Evolutionary conservation across 805 yeast species (phyloP), one percentile per base, ranked within the genome.

Genomic region (Kluyveromyces nonfermentans): DNA sequence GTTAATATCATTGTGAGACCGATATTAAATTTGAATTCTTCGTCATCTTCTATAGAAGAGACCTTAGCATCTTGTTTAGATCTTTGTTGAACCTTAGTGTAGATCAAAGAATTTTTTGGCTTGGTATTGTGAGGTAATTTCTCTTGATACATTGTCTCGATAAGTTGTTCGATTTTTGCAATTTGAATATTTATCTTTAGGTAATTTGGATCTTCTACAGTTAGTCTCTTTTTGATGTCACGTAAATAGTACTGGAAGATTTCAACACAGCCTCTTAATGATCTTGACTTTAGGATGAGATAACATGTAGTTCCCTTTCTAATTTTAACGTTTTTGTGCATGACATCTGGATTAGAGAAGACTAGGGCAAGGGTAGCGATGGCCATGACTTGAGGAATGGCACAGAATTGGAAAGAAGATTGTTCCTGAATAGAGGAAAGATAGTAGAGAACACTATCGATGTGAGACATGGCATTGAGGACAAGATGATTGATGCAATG

Each of bases 351-450:
- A 67, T 93, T 93, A 59, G 83, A 80, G 73, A 83, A 89, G 30
- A 93, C 83, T 42, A 81, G 70, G 18, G 90, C 87, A 54, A 93
- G 73, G 1, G 97, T 87, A 14, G 98, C 97, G 62, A 93, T 84
- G 32, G 97, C 96, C 98, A 93, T 93, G 16, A 90, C 97, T 68
- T 93, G 99, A 16, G 99, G 99, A 59, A 93, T 93, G 9, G 97
- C 86, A 69, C 97, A 89, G 70, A 93, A 93, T 54, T 80, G 83
- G 71, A 87, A 93, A 40, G 82, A 68, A 1, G 95, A 78, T 47
- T 82, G 85, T 60, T 93, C 98, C 46, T 75, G 74, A 40, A 93
- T 75, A 48, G 80, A 70, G 15, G 90, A 75, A 45, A 93, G 71
- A 62, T 85, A 93, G 41, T 74, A 74, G 54, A 93, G 72, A 25